phyloP scores from a whole-genome alignment of 306 rosid genomes.

The Medicago arabica region DNA sequence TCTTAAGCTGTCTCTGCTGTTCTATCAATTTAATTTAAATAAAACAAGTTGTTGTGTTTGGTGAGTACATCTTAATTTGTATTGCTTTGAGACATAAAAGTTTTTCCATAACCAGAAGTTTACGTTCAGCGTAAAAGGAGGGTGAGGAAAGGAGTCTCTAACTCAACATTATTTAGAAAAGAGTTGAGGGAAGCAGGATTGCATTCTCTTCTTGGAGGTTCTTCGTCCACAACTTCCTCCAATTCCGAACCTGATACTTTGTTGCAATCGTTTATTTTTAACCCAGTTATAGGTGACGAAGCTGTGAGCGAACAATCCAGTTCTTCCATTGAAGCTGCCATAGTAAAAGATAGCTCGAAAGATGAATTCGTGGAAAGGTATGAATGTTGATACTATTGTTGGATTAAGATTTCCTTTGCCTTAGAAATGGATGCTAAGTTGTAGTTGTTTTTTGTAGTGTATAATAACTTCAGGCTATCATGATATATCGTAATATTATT shows the following conservation, averaged over 20 bases:
- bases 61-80: constrained; percentile 5
- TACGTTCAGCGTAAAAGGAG: constrained; percentile 93
- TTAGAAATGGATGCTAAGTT: constrained; percentile 12
- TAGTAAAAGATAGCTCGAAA: constrained; percentile 55
- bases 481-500: neutral
- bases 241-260: constrained; percentile 82
- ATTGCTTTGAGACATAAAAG: constrained; percentile 34
- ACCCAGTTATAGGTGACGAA: constrained; percentile 56
- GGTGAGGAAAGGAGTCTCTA: constrained; percentile 63
- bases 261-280: constrained; percentile 81
- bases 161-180: constrained; percentile 73
- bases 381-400: constrained; percentile 1
- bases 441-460: neutral
- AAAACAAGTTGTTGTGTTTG: neutral
- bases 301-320: constrained; percentile 45
- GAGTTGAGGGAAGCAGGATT: constrained; percentile 83
- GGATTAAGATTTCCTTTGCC: neutral
- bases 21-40: neutral
- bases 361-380: constrained; percentile 59
- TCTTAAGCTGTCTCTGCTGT: constrained; percentile 14
- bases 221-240: constrained; percentile 58
- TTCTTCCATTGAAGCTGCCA: constrained; percentile 52
- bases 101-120: constrained; percentile 62
- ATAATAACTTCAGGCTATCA: neutral
- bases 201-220: constrained; percentile 83